Evolutionary conservation across 495 filamentous ascomycete genomes (phyloP), one percentile per base, ranked within the genome.

Genomic region (Xylaria intraflava): DNA sequence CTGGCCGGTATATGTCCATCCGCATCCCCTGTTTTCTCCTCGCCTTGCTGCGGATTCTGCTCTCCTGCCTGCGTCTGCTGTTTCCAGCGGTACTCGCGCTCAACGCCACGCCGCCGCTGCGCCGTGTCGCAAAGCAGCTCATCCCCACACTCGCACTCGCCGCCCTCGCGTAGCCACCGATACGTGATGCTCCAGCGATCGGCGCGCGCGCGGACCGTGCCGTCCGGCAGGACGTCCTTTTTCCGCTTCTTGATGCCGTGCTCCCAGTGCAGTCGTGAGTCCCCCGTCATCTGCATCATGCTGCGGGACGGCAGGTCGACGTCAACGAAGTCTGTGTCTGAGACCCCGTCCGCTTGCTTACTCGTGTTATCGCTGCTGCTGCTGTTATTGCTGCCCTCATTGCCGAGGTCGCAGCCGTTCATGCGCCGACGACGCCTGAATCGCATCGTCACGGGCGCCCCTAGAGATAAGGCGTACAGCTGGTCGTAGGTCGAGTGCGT

Each of bases 241-340:
- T 62, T 62, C 30, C 59, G 56, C 43, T 58, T 59, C 52, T 49
- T 62, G 45, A 62, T 62, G 27, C 59, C 56, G 27, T 62, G 59
- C 31, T 57, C 57, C 59, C 59, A 62, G 41, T 62, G 56, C 48
- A 62, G 24, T 3, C 59, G 40, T 1, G 59, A 54, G 19, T 56
- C 59, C 11, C 59, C 56, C 6, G 50, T 36, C 59, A 62, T 62
- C 56, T 62, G 23, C 59, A 62, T 59, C 59, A 62, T 62, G 43
- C 59, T 55, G 42, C 59, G 49, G 2, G 59, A 48, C 10, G 31
- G 35, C 3, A 62, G 52, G 43, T 62, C 59, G 26, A 61, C 35
- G 19, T 61, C 55, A 5, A 61, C 51, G 7, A 17, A 16, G 17
- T 54, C 45, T 7, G 31, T 49, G 14, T 51, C 41, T 6, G 20